Conservation (phyloP, 2,329 filamentous ascomycete species). For the Fusarium brevicatenulatum region DNA sequence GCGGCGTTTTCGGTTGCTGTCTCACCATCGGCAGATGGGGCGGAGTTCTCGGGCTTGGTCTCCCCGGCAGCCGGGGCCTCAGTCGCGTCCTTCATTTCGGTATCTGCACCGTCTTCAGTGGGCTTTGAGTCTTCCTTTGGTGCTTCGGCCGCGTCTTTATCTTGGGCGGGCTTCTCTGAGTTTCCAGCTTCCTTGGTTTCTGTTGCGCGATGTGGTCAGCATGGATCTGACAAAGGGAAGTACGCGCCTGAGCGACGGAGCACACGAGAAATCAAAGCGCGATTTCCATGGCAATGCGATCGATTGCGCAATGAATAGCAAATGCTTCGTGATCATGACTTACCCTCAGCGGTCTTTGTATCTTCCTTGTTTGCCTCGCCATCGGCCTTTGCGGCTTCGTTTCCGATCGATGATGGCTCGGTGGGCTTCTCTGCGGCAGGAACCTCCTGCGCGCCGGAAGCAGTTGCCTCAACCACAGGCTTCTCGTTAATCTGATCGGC, state of each 20-base stretch:
- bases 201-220: conserved; percentile 44
- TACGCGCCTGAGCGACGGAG: conserved; percentile 33
- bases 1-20: conserved; percentile 40
- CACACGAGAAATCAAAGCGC: conserved; percentile 24
- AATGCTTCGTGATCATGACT: conserved; percentile 29
- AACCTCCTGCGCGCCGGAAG: conserved; percentile 46
- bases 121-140: conserved; percentile 41
- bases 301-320: conserved; percentile 13
- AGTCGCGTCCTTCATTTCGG: conserved; percentile 63
- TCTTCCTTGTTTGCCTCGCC: conserved; percentile 43
- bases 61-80: conserved; percentile 47
- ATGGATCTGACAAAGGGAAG: conserved; percentile 29
- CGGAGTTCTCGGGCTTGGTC: conserved; percentile 42
- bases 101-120: conserved; percentile 50
- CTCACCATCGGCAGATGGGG: conserved; percentile 42
- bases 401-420: conserved; percentile 37
- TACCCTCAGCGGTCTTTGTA: conserved; percentile 47
- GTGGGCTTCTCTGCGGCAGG: conserved; percentile 38
- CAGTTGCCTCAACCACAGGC: conserved; percentile 49
- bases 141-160: conserved; percentile 43
- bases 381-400: conserved; percentile 40
- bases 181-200: conserved; percentile 45
- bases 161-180: conserved; percentile 46
- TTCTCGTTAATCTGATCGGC: conserved; percentile 53
- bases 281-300: conserved; percentile 11